Evolutionary conservation across 2,329 filamentous ascomycete species (phyloP).

Genomic region (Fusarium anthophilum): DNA sequence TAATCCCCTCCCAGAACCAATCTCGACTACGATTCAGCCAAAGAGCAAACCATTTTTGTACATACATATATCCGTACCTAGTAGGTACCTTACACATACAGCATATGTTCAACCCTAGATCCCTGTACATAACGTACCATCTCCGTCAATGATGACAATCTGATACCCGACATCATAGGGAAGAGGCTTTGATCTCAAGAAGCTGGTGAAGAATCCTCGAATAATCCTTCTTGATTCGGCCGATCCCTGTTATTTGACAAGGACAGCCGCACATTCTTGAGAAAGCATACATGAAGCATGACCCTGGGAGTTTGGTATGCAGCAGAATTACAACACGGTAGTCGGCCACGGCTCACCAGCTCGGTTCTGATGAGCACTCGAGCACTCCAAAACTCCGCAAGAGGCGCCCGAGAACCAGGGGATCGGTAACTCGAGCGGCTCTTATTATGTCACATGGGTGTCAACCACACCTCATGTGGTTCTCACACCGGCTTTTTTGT

Average conservation of each 20-base stretch:
- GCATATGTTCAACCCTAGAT: background rate
- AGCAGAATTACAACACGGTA: background rate
- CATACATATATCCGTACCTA: background rate
- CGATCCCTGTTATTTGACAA: background rate
- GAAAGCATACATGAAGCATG: background rate
- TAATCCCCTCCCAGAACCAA: background rate
- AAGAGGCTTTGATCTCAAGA: background rate
- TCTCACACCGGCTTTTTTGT: background rate
- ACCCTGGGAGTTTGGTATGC: background rate
- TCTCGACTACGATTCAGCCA: background rate
- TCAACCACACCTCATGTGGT: background rate
- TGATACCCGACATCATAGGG: constrained; percentile 1
- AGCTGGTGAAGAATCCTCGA: background rate
- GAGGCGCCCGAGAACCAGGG: constrained; percentile 21
- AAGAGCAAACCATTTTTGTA: background rate
- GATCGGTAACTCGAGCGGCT: constrained; percentile 17
- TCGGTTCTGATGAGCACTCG: background rate
- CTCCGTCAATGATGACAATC: constrained; percentile 9
- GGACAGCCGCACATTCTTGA: background rate
- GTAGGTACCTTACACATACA: background rate
- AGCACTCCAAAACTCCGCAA: background rate
- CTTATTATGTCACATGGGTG: background rate
- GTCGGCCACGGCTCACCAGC: background rate
- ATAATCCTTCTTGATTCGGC: background rate
- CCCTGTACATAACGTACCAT: constrained; percentile 2